phyloP scores from a whole-genome alignment of 2,329 filamentous ascomycete genomes.

The Ascochyta pisi region DNA sequence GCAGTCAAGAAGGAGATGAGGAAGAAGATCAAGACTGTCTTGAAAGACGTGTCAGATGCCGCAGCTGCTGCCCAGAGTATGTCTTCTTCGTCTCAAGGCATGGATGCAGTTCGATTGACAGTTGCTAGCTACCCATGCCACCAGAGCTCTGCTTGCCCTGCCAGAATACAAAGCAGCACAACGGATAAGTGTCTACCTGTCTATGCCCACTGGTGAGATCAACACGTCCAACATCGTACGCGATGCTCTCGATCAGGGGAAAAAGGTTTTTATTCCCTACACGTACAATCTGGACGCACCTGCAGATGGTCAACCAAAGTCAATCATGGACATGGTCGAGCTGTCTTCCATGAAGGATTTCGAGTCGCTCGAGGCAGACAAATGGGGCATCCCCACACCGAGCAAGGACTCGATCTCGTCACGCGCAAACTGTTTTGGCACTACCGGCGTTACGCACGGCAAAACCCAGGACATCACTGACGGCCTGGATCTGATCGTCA shows the following conservation, averaged over 20 bases:
- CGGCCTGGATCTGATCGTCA: slow-evolving; percentile 81
- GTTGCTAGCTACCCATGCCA: slow-evolving; percentile 67
- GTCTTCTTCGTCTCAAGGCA: slow-evolving; percentile 30
- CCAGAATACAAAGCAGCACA: slow-evolving; percentile 77
- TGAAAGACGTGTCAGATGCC: slow-evolving; percentile 68
- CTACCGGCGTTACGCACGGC: slow-evolving; percentile 56
- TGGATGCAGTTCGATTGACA: slow-evolving; percentile 19
- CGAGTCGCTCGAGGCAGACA: slow-evolving; percentile 75
- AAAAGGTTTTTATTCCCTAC: slow-evolving; percentile 91
- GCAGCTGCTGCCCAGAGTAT: slow-evolving; percentile 74
- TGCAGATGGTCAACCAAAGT: slow-evolving; percentile 57
- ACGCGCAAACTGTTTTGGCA: slow-evolving; percentile 77
- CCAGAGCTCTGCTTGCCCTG: slow-evolving; percentile 69
- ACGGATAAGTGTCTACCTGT: slow-evolving; percentile 85
- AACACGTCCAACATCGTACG: slow-evolving; percentile 83
- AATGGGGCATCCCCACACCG: slow-evolving; percentile 95
- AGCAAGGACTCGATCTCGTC: slow-evolving; percentile 67
- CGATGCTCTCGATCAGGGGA: slow-evolving; percentile 77
- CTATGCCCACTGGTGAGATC: slow-evolving; percentile 88
- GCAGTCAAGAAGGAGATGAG: slow-evolving; percentile 80
- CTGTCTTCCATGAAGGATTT: slow-evolving; percentile 78
- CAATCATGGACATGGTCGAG: slow-evolving; percentile 95
- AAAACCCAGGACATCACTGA: slow-evolving; percentile 33
- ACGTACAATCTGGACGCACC: slow-evolving; percentile 67
- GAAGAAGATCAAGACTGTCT: slow-evolving; percentile 69